A percentile compares a stretch with the other conserved stretches of the same genome.
Conservation (phyloP, 148 eudicot genomes). For the Camellia japonica region DNA sequence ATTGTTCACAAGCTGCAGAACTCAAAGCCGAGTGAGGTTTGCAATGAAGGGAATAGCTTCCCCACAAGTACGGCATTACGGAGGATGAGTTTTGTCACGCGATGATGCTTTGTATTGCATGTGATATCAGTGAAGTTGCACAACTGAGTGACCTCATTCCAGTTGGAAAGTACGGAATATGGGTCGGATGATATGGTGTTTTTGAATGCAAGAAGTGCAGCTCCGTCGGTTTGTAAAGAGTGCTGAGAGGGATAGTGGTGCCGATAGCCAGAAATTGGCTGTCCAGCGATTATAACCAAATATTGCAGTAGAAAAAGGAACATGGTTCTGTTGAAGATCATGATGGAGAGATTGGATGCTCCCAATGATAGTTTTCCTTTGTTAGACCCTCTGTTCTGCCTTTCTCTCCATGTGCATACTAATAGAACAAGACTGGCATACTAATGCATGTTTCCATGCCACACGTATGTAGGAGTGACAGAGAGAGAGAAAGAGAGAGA, state of each 20-base stretch:
- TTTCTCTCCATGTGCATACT: slow-evolving; percentile 7
- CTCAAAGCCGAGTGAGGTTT: slow-evolving; percentile 30
- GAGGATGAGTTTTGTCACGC: slow-evolving; percentile 25
- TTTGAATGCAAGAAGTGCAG: slow-evolving; percentile 36
- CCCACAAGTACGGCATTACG: slow-evolving; percentile 22
- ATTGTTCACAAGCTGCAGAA: slow-evolving; percentile 20
- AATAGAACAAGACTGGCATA: neutral
- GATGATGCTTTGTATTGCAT: slow-evolving; percentile 22
- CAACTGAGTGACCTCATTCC: slow-evolving; percentile 31
- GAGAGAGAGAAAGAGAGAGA: neutral
- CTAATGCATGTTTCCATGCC: neutral
- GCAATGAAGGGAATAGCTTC: slow-evolving; percentile 30
- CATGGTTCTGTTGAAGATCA: slow-evolving; percentile 16
- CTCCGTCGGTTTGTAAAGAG: slow-evolving; percentile 31
- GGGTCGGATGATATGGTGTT: slow-evolving; percentile 22
- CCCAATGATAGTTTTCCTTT: neutral
- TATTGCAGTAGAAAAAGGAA: slow-evolving; percentile 14
- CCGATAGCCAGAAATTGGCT: slow-evolving; percentile 4
- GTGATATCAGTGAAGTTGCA: slow-evolving; percentile 34
- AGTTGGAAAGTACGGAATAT: slow-evolving; percentile 23
- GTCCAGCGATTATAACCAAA: neutral
- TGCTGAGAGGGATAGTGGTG: slow-evolving; percentile 8
- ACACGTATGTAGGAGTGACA: no score
- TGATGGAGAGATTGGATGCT: slow-evolving; percentile 5
- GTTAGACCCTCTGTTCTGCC: neutral